Percentiles rank a stretch among this genome's conserved stretches.
These are phyloP conservation scores for Neonectria sp. DNA, from an alignment of 2,329 filamentous ascomycete species.

Conservation along the genomic window DNA sequence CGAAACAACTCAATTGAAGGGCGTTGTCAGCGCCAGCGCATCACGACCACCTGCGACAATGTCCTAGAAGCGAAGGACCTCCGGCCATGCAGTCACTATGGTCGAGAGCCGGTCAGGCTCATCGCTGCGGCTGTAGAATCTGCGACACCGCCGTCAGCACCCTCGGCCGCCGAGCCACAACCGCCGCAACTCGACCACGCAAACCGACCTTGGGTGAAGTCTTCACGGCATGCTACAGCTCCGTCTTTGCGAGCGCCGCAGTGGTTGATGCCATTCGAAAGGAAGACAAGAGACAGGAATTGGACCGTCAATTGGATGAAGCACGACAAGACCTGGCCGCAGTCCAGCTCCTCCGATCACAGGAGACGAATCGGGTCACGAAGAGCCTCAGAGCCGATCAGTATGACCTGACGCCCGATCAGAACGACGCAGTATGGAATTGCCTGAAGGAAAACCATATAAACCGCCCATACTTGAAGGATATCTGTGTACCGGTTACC, in stretches of 20 bases:
- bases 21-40: constrained; percentile 21
- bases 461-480: constrained; percentile 55
- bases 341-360: constrained; percentile 53
- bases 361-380: constrained; percentile 37
- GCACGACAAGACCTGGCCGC: constrained; percentile 64
- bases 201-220: constrained; percentile 67
- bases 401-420: constrained; percentile 40
- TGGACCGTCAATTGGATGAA: constrained; percentile 73
- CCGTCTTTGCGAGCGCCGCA: constrained; percentile 76
- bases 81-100: constrained; percentile 76
- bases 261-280: constrained; percentile 74
- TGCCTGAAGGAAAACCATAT: constrained; percentile 50
- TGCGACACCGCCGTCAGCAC: constrained; percentile 68
- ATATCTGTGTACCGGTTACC: constrained; percentile 51
- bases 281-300: constrained; percentile 69
- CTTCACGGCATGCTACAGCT: constrained; percentile 78
- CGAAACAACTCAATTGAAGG: constrained; percentile 45
- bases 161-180: constrained; percentile 66
- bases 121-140: constrained; percentile 74
- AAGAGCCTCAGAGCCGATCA: constrained; percentile 26
- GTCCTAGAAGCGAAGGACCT: constrained; percentile 32
- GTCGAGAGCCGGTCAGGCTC: constrained; percentile 76
- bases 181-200: constrained; percentile 61
- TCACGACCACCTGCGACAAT: constrained; percentile 41
- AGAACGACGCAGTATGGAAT: constrained; percentile 53